Percentiles rank a stretch among this genome's conserved stretches.
phyloP scores from a whole-genome alignment of 495 filamentous ascomycete species.

The Immersiella caudata region DNA sequence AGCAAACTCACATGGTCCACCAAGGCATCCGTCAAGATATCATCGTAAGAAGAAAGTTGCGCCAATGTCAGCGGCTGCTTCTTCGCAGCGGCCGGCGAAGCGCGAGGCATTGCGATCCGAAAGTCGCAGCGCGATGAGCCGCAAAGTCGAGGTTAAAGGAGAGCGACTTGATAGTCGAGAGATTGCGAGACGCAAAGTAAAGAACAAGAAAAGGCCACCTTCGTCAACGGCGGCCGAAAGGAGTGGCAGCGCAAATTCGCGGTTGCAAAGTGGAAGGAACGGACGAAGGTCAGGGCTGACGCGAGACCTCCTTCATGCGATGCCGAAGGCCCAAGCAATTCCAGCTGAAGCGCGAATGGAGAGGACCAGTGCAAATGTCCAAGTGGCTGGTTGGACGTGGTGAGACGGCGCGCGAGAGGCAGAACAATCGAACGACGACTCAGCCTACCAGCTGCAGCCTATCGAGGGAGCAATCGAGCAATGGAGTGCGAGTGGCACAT shows the following conservation, averaged over 20 bases:
- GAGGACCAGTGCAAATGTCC: neutral
- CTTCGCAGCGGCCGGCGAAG: constrained; percentile 36
- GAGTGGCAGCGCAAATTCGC: constrained; percentile 4
- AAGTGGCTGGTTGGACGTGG: constrained; percentile 16
- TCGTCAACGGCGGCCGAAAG: constrained; percentile 1
- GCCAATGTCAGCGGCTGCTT: constrained; percentile 77
- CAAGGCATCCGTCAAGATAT: constrained; percentile 93
- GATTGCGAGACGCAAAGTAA: neutral
- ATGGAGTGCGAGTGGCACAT: constrained; percentile 13
- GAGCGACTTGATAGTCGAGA: neutral
- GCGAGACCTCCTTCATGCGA: constrained; percentile 32
- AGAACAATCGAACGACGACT: constrained; percentile 15
- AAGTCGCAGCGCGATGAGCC: neutral
- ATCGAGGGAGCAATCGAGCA: constrained; percentile 13
- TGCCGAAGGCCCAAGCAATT: constrained; percentile 21
- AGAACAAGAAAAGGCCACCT: constrained; percentile 2
- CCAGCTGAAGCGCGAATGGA: neutral
- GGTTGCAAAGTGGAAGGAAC: constrained; percentile 5
- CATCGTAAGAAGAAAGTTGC: constrained; percentile 91
- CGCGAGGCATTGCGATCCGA: constrained; percentile 26
- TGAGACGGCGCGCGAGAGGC: constrained; percentile 23
- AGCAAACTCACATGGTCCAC: constrained; percentile 79
- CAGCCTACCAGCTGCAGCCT: constrained; percentile 24
- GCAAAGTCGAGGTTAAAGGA: neutral
- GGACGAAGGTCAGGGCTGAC: constrained; percentile 19